Evolutionary conservation across 75 land plant genomes (phyloP), one percentile per base, ranked within the genome.

Genomic region (Ceratopteris richardii): DNA sequence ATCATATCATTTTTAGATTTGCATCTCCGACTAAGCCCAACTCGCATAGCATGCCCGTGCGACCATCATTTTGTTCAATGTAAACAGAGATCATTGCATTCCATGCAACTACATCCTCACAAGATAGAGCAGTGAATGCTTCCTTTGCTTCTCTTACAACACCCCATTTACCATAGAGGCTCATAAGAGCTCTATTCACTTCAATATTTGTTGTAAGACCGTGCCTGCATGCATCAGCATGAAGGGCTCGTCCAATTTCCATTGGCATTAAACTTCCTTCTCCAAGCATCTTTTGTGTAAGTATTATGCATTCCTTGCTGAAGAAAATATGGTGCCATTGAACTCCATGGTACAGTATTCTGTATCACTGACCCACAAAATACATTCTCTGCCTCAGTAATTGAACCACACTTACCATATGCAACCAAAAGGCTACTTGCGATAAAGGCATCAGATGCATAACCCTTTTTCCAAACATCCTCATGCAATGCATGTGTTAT

Each of bases 161-260:
- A 6, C 69, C 69, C 31, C 58, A 65, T 55, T 65, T 56, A 12
- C 51, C 23, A 56, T 65, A 65, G 33, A 56, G 43, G 21, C 18
- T 42, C 17, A 65, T 10, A 27, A 65, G 42, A 13, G 67, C 59
- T 18, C 50, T 51, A 3, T 50, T 18, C 2, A 50, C 41, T 1
- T 7, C n/a, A 24, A 12, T 25, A 59, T 59, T 39, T 0, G 48
- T 39, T 24, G 40, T 28, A 40, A 37, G 40, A 30, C 80, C 76
- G 43, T n/a, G 46, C 60, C 61, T 68, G 25, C 54, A 1, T 33
- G 54, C 50, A 62, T 63, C 33, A 12, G 48, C 53, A 68, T 72
- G 68, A 17, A 72, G 43, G 33, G 44, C 39, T 44, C 63, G 54
- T 21, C 67, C 79, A 17, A 46, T 46, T 46, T 46, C 50, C 4